phyloP scores from a whole-genome alignment of 148 eudicot genomes.

The Arbutus unedo region DNA sequence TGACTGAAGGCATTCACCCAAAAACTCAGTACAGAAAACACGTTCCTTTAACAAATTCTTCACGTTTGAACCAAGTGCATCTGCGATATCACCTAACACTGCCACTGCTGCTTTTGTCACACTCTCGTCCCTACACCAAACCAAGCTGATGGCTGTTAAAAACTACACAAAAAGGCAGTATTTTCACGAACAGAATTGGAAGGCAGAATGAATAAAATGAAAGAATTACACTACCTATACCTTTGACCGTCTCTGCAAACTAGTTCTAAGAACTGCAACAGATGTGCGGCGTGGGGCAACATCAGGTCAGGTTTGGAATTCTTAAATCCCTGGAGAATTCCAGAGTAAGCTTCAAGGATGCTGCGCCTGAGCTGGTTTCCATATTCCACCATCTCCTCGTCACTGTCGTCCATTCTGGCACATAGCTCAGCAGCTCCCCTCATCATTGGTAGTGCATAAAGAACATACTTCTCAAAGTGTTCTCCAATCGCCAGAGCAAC shows the following conservation, averaged over 20 bases:
- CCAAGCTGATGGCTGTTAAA: constrained; percentile 3
- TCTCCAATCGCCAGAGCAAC: constrained; percentile 59
- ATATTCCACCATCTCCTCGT: constrained; percentile 59
- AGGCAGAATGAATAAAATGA: background rate
- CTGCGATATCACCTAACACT: constrained; percentile 62
- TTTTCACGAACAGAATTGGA: background rate
- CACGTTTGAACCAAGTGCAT: constrained; percentile 56
- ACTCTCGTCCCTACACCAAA: constrained; percentile 48
- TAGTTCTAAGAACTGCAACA: constrained; percentile 55
- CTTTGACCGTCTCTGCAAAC: constrained; percentile 48
- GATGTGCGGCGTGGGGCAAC: constrained; percentile 60
- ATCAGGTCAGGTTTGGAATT: constrained; percentile 57
- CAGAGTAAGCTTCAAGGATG: constrained; percentile 70
- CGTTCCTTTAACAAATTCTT: constrained; percentile 44
- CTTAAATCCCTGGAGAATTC: constrained; percentile 66
- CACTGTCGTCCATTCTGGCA: constrained; percentile 50
- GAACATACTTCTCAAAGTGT: constrained; percentile 60
- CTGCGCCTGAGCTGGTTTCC: constrained; percentile 58
- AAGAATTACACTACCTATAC: constrained; percentile 22
- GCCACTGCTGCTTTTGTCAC: constrained; percentile 65
- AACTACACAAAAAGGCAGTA: background rate
- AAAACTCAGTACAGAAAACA: constrained; percentile 41
- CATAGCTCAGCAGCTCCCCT: constrained; percentile 65
- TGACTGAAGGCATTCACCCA: constrained; percentile 52
- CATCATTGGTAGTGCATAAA: constrained; percentile 57